Evolutionary conservation across 768 basidiomycete species (phyloP).

Genomic region (Hypholoma sublateritium): DNA sequence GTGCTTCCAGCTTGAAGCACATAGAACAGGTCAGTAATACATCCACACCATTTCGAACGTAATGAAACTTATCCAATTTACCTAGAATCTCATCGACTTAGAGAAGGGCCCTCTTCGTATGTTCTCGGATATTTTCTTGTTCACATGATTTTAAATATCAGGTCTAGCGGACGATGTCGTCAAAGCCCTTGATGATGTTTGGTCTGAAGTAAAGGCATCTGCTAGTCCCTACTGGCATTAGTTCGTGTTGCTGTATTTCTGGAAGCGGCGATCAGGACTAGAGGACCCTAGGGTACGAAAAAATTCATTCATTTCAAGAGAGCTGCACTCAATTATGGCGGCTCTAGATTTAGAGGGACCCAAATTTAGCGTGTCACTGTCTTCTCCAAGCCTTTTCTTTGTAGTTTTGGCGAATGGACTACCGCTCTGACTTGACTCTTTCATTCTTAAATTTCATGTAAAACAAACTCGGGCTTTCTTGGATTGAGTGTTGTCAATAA

Average conservation of each 20-base stretch:
- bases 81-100: slow-evolving; percentile 46
- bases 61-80: too few species aligned
- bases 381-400: too few species aligned
- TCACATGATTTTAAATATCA: neutral
- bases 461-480: too few species aligned
- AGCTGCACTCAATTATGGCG: too few species aligned
- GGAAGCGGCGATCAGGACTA: neutral
- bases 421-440: too few species aligned
- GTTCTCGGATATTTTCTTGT: slow-evolving; percentile 8
- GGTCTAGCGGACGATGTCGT: slow-evolving; percentile 47
- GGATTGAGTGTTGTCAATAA: too few species aligned
- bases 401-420: too few species aligned
- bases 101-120: slow-evolving; percentile 58
- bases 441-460: too few species aligned
- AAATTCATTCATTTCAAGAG: too few species aligned
- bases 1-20: slow-evolving; percentile 58
- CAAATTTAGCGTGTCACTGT: too few species aligned
- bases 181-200: slow-evolving; percentile 49
- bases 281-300: too few species aligned
- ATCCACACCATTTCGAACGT: neutral
- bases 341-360: too few species aligned
- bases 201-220: slow-evolving; percentile 41
- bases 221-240: slow-evolving; percentile 35
- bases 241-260: neutral
- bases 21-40: slow-evolving; percentile 42